Conservation (phyloP, 495 filamentous ascomycete species). For the Podospora pseudopauciseta region DNA sequence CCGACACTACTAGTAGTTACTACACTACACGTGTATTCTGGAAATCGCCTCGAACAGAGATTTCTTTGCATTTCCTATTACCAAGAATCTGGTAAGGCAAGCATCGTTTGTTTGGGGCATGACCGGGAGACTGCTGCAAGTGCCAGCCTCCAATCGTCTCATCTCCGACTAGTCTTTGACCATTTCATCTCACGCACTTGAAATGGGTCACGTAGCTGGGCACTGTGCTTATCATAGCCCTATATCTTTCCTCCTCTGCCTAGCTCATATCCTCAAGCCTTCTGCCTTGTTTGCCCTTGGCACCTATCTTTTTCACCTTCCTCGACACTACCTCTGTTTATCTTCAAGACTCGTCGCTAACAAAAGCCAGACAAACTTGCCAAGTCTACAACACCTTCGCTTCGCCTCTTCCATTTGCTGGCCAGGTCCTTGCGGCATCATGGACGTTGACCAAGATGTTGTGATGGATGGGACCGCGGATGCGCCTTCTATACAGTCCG, state of each 20-base stretch:
- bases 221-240: no score
- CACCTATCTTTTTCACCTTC: not conserved
- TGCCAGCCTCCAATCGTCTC: not conserved
- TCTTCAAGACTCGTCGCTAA: not conserved
- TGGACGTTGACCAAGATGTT: conserved; percentile 34
- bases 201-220: not conserved
- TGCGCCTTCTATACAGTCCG: conserved; percentile 27
- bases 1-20: not conserved
- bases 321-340: not conserved
- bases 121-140: not conserved
- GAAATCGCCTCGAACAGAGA: not conserved
- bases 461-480: conserved; percentile 41
- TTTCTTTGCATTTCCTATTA: not conserved
- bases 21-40: not conserved
- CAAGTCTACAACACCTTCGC: not conserved
- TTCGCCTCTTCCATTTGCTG: not conserved
- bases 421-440: conserved; percentile 16
- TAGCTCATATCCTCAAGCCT: not conserved
- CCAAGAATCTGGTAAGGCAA: not conserved
- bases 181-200: not conserved
- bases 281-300: not conserved
- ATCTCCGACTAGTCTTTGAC: not conserved
- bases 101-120: not conserved
- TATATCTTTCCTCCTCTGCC: no score
- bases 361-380: not conserved